A percentile compares a stretch with the other conserved stretches of the same genome.
Evolutionary conservation across 2,329 filamentous ascomycete species (phyloP).

Genomic region (Botrytis cinerea): DNA sequence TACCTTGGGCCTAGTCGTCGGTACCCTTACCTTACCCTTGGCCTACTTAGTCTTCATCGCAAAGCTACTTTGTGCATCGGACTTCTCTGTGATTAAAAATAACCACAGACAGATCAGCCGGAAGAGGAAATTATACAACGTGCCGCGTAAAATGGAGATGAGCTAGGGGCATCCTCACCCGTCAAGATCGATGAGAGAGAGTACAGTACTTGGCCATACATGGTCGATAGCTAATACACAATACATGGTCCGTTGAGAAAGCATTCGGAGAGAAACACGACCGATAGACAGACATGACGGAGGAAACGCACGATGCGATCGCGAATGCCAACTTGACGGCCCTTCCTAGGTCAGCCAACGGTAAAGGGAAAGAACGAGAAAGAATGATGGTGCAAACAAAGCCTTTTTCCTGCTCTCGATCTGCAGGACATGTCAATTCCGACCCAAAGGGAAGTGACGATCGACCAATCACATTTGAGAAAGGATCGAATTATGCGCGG

Average conservation of each 20-base stretch:
- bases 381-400: neutral
- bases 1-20: too few relatives aligned
- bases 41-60: neutral
- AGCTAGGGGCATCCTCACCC: too few relatives aligned
- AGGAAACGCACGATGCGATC: neutral
- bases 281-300: neutral
- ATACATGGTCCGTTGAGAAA: too few relatives aligned
- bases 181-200: too few relatives aligned
- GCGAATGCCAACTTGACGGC: neutral
- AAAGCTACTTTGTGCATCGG: neutral
- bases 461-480: neutral
- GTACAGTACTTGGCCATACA: too few relatives aligned
- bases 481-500: neutral
- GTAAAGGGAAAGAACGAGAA: too few relatives aligned
- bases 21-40: too few relatives aligned
- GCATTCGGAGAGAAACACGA: too few relatives aligned
- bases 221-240: too few relatives aligned
- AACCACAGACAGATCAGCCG: neutral
- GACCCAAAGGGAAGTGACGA: neutral
- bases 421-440: neutral
- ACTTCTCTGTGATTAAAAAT: neutral
- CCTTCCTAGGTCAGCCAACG: too few relatives aligned
- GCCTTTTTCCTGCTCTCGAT: neutral
- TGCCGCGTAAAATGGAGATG: too few relatives aligned
- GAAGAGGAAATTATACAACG: too few relatives aligned